Evolutionary conservation across 331 rosid genomes (phyloP).

Genomic region (Stylosanthes scabra): DNA sequence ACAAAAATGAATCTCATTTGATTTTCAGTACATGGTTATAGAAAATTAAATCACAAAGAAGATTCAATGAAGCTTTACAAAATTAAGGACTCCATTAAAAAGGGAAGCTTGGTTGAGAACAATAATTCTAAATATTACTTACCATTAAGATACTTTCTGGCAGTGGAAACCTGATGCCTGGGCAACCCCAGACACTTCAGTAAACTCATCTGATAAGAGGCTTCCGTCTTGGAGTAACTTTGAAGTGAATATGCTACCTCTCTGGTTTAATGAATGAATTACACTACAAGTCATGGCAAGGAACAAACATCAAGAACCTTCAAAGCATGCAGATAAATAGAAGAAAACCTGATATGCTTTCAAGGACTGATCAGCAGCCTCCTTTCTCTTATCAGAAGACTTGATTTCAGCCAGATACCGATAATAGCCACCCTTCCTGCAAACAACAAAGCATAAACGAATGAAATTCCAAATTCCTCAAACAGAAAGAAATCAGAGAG

Average conservation of each 20-base stretch:
- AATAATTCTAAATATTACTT: slow-evolving; percentile 44
- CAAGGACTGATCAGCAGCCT: too few species aligned
- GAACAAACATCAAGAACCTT: too few species aligned
- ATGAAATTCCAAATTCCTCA: too few species aligned
- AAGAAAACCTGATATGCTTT: too few species aligned
- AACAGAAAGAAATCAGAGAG: too few species aligned
- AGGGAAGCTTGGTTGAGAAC: not conserved
- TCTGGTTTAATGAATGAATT: not conserved
- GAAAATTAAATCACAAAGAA: not conserved
- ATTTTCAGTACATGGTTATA: slow-evolving; percentile 1
- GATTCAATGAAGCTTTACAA: not conserved
- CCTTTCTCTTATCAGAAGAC: too few species aligned
- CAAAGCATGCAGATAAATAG: too few species aligned
- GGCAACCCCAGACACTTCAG: slow-evolving; percentile 46
- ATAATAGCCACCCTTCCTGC: too few species aligned
- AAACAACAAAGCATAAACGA: too few species aligned
- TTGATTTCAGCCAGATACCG: too few species aligned
- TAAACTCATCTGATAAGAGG: slow-evolving; percentile 48
- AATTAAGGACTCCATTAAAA: not conserved
- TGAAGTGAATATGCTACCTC: slow-evolving; percentile 10
- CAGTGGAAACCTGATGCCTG: slow-evolving; percentile 35
- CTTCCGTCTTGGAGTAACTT: slow-evolving; percentile 30
- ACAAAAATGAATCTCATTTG: not conserved
- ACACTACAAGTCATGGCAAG: too few species aligned
- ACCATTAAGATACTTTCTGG: slow-evolving; percentile 58